Conservation (phyloP, 2,329 filamentous ascomycete genomes). For the Penicillium nordicum region DNA sequence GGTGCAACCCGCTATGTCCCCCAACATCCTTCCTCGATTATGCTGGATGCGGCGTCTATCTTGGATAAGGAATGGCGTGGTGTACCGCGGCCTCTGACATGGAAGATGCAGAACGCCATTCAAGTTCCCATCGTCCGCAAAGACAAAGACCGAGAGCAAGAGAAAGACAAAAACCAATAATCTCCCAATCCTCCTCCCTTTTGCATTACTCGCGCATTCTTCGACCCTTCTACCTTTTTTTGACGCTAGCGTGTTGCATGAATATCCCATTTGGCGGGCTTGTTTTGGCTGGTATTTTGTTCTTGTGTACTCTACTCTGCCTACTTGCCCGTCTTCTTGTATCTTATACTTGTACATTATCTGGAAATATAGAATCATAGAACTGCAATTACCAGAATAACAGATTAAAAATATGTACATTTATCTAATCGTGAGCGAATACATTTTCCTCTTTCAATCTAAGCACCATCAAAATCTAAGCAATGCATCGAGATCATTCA, state of each 20-base stretch:
- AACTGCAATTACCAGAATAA: neutral
- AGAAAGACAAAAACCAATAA: neutral
- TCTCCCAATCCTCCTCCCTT: neutral
- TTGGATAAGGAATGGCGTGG: conserved; percentile 34
- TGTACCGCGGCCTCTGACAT: conserved; percentile 24
- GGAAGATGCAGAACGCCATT: conserved; percentile 35
- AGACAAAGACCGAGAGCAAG: conserved; percentile 2
- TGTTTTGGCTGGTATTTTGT: conserved; percentile 6
- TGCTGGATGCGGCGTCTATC: conserved; percentile 36
- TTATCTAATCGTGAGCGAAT: neutral
- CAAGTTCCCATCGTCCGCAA: conserved; percentile 25
- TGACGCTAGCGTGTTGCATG: conserved; percentile 21
- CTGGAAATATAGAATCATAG: conserved; percentile 12
- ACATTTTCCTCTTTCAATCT: neutral
- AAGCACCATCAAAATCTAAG: conserved; percentile 5
- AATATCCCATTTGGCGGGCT: conserved; percentile 11
- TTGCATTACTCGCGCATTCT: neutral
- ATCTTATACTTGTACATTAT: conserved; percentile 18
- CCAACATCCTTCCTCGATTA: conserved; percentile 24
- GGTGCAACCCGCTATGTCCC: conserved; percentile 22
- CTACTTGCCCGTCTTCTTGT: conserved; percentile 7
- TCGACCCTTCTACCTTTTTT: conserved; percentile 11
- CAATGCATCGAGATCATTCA: conserved; percentile 9
- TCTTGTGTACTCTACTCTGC: conserved; percentile 12
- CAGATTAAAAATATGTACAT: neutral